phyloP scores from a whole-genome alignment of 768 basidiomycete species.

The Pholiota conissans region DNA sequence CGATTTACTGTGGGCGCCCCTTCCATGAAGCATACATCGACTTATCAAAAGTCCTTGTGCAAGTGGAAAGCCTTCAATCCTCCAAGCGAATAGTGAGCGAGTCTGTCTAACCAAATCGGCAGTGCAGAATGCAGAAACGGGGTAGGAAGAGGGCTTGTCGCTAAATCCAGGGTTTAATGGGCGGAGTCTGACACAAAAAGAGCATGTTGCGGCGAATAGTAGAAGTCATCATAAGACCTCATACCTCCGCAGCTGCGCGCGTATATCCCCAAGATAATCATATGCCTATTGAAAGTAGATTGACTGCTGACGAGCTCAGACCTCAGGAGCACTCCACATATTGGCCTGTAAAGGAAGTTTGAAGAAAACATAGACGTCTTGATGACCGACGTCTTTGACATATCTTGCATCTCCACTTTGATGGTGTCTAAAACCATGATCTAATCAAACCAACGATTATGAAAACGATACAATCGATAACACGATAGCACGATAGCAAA shows the following conservation, averaged over 20 bases:
- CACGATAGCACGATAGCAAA: background rate
- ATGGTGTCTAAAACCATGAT: background rate
- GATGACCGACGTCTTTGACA: background rate
- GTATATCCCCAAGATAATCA: too few relatives aligned
- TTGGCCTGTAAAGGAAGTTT: background rate
- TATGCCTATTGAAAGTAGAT: too few relatives aligned
- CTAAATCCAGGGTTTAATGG: background rate
- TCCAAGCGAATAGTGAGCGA: background rate
- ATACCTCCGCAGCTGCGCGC: too few relatives aligned
- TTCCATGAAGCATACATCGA: too few relatives aligned
- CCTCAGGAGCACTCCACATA: background rate
- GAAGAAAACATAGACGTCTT: too few relatives aligned
- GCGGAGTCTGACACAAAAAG: background rate
- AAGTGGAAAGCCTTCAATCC: too few relatives aligned
- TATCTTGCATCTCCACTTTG: background rate
- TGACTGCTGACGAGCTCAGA: too few relatives aligned
- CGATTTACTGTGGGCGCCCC: too few relatives aligned
- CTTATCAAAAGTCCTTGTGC: too few relatives aligned
- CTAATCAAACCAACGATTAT: background rate
- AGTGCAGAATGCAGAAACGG: background rate
- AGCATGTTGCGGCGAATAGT: background rate
- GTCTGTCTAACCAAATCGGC: background rate
- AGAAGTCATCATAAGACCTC: background rate
- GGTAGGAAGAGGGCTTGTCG: background rate
- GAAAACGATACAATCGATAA: background rate